Evolutionary conservation across 2,329 filamentous ascomycete genomes (phyloP).

Genomic region (Nemania sp.): DNA sequence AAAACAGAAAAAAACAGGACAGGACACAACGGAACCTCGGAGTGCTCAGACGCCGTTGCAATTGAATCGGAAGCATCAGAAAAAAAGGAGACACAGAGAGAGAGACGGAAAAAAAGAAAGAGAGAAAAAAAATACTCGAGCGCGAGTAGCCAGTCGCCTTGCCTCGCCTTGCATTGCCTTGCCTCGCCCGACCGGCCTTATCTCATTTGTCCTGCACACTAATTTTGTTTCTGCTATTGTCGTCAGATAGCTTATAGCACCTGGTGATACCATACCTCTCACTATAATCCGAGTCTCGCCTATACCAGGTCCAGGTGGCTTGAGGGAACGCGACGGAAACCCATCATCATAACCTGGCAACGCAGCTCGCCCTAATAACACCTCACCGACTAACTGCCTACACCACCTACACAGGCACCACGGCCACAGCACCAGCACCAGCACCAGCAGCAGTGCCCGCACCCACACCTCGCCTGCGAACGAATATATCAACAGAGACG

Average conservation of each 20-base stretch:
- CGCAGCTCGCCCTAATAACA: not conserved
- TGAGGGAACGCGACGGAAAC: constrained; percentile 14
- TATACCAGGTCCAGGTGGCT: not conserved
- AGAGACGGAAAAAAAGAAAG: no score
- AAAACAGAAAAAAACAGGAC: not conserved
- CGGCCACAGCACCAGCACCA: no score
- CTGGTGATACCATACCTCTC: constrained; percentile 1
- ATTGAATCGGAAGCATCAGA: constrained; percentile 7
- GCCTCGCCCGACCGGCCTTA: constrained; percentile 6
- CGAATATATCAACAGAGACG: constrained; percentile 2
- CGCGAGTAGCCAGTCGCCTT: no score
- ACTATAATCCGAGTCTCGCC: not conserved
- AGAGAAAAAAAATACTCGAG: no score
- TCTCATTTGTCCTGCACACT: constrained; percentile 6
- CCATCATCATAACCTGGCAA: not conserved
- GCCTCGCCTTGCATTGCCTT: no score
- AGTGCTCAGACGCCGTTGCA: constrained; percentile 5
- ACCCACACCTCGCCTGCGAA: not conserved
- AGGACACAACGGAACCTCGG: no score
- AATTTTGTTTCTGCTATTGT: constrained; percentile 2
- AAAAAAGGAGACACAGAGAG: no score
- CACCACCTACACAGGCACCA: no score
- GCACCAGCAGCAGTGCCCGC: no score
- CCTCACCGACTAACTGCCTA: not conserved
- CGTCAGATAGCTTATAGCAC: not conserved